Conservation (phyloP, 2,329 filamentous ascomycete species). For the Fusarium albidum region DNA sequence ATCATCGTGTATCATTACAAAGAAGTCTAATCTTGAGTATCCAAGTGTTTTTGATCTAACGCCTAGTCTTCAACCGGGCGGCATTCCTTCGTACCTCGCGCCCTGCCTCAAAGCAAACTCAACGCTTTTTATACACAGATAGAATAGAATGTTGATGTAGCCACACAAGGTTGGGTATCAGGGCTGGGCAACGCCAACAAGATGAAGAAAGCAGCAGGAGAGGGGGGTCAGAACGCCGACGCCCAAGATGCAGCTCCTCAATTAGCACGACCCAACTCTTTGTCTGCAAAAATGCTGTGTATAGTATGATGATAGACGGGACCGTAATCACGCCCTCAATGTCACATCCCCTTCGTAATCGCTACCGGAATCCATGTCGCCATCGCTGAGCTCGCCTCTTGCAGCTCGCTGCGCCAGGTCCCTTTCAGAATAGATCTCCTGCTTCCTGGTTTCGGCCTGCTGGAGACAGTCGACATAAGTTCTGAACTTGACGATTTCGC, state of each 20-base stretch:
- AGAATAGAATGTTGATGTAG: conserved; percentile 33
- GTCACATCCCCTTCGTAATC: conserved; percentile 48
- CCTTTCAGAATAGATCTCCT: conserved; percentile 73
- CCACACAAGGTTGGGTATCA: conserved; percentile 36
- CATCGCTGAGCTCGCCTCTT: conserved; percentile 55
- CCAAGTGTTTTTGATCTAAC: conserved; percentile 22
- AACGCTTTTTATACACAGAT: conserved; percentile 29
- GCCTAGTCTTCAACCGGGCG: conserved; percentile 10
- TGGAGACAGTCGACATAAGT: conserved; percentile 91
- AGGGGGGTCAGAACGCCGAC: conserved; percentile 18
- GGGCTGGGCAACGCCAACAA: conserved; percentile 22
- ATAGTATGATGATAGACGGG: conserved; percentile 25
- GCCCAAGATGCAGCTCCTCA: conserved; percentile 19
- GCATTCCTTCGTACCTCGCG: conserved; percentile 18
- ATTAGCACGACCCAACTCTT: background rate
- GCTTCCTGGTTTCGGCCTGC: conserved; percentile 73
- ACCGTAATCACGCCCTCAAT: conserved; percentile 41
- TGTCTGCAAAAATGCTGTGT: conserved; percentile 11
- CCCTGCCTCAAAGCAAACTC: conserved; percentile 9
- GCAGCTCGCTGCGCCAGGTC: conserved; percentile 60
- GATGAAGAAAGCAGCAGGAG: conserved; percentile 7
- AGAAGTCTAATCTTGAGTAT: conserved; percentile 27
- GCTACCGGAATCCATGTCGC: conserved; percentile 46
- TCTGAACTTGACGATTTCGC: conserved; percentile 95
- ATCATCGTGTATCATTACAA: conserved; percentile 29